A percentile compares a stretch with the other conserved stretches of the same genome.
Evolutionary conservation across 2,329 filamentous ascomycete species (phyloP).

Genomic region (Colletotrichum eleusines): DNA sequence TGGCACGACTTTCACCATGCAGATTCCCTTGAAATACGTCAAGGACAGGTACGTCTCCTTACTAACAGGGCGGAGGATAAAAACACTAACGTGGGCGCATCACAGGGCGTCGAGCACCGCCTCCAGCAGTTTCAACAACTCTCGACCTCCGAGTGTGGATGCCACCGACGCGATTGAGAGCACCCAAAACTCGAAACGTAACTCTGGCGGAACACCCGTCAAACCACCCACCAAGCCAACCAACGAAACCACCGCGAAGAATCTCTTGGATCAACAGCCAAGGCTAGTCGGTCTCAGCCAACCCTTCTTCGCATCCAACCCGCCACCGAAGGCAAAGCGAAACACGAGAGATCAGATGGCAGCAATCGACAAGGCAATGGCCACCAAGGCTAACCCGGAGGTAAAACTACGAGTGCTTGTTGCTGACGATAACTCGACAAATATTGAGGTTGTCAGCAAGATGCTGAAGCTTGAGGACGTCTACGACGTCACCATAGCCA

Average conservation of each 20-base stretch:
- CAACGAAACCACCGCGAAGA: conserved; percentile 53
- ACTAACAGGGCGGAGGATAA: too few relatives aligned
- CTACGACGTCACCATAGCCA: conserved; percentile 90
- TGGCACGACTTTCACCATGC: conserved; percentile 86
- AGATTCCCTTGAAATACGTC: conserved; percentile 83
- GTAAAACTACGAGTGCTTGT: conserved; percentile 84
- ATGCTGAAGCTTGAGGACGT: conserved; percentile 82
- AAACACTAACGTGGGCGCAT: conserved; percentile 23
- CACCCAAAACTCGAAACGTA: conserved; percentile 31
- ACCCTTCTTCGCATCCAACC: conserved; percentile 77
- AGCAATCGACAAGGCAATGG: conserved; percentile 74
- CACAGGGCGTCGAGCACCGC: conserved; percentile 64
- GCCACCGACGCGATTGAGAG: conserved; percentile 52
- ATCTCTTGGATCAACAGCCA: conserved; percentile 75
- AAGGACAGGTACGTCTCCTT: conserved; percentile 70
- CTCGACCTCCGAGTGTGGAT: conserved; percentile 61
- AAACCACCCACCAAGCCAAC: conserved; percentile 35
- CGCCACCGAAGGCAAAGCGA: conserved; percentile 48
- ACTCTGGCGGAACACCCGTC: conserved; percentile 28
- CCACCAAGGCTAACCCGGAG: conserved; percentile 66
- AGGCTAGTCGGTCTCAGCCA: conserved; percentile 85
- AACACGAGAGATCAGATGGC: conserved; percentile 71
- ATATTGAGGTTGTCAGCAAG: conserved; percentile 69
- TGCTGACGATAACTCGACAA: conserved; percentile 76
- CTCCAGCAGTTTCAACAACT: conserved; percentile 65